These are phyloP conservation scores for Magnusiomyces paraingens DNA, from an alignment of 1,139 yeast species.

Conservation along the genomic window DNA sequence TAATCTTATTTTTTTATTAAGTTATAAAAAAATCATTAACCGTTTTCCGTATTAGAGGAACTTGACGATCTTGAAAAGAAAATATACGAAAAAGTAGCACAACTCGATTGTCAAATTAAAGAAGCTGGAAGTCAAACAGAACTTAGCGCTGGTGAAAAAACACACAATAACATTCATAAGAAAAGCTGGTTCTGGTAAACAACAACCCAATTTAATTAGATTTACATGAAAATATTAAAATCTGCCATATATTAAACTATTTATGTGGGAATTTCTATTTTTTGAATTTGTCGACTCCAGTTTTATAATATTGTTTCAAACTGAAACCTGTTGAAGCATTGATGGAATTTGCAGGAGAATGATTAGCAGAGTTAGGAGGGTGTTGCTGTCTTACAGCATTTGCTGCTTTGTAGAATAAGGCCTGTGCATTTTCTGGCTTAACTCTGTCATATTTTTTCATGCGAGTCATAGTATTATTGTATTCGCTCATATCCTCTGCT, in stretches of 20 bases:
- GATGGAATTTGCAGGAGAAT: slow-evolving; percentile 48
- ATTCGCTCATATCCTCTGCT: slow-evolving; percentile 45
- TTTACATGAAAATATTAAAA: not conserved
- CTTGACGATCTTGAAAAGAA: not conserved
- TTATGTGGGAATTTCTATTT: not conserved
- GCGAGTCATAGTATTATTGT: slow-evolving; percentile 48
- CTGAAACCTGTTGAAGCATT: slow-evolving; percentile 5
- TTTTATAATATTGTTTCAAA: slow-evolving; percentile 13
- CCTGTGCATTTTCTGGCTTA: slow-evolving; percentile 51
- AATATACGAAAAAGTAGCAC: not conserved
- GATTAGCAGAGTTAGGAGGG: slow-evolving; percentile 4
- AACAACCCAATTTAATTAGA: not conserved
- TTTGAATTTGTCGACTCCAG: slow-evolving; percentile 9
- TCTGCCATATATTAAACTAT: not conserved
- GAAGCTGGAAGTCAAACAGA: not conserved
- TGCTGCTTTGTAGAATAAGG: slow-evolving; percentile 40
- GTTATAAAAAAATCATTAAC: not conserved
- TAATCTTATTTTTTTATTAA: not conserved
- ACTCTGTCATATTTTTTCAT: slow-evolving; percentile 57
- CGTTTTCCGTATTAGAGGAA: not conserved
- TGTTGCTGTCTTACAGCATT: slow-evolving; percentile 18
- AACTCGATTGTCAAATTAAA: not conserved
- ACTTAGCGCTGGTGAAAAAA: not conserved
- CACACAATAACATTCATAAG: not conserved
- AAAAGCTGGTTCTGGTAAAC: slow-evolving; percentile 1